These are phyloP conservation scores for Kazachstania bromeliacearum DNA, from an alignment of 805 yeast genomes.

Conservation along the genomic window DNA sequence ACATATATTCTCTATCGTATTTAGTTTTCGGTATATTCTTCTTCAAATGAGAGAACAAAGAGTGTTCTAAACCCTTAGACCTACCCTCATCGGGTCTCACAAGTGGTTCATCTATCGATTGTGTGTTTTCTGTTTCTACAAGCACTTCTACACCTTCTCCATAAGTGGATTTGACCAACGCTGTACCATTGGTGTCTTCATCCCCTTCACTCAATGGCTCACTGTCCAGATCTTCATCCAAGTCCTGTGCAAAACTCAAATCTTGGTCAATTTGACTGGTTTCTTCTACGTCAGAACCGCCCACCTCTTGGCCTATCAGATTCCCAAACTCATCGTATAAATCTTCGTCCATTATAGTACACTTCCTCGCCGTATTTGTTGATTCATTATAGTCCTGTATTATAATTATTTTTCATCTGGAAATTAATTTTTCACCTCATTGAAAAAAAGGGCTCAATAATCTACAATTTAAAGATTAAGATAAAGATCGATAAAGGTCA, in stretches of 20 bases:
- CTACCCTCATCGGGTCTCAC: slow-evolving; percentile 42
- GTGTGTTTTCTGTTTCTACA: slow-evolving; percentile 44
- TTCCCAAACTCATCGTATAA: slow-evolving; percentile 60
- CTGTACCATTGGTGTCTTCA: slow-evolving; percentile 9
- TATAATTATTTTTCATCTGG: no score
- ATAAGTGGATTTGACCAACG: slow-evolving; percentile 26
- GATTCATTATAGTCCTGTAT: no score
- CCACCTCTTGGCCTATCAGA: slow-evolving; percentile 11
- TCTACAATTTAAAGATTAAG: no score
- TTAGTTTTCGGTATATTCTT: slow-evolving; percentile 44
- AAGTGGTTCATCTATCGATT: slow-evolving; percentile 52
- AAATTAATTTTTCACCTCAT: no score
- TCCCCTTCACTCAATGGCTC: slow-evolving; percentile 3
- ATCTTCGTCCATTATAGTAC: slow-evolving; percentile 57
- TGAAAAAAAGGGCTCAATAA: no score
- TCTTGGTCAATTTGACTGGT: background rate
- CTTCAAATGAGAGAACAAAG: slow-evolving; percentile 12
- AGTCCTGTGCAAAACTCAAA: background rate
- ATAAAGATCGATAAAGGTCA: no score
- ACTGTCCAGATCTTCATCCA: slow-evolving; percentile 1
- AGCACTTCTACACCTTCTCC: slow-evolving; percentile 60
- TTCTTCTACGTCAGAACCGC: background rate
- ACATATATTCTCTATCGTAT: slow-evolving; percentile 57
- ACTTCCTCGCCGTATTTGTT: no score
- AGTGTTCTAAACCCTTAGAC: slow-evolving; percentile 9